A percentile compares a stretch with the other conserved stretches of the same genome.
Evolutionary conservation across 2,329 filamentous ascomycete genomes (phyloP).

Genomic region (Microcera coccophila): DNA sequence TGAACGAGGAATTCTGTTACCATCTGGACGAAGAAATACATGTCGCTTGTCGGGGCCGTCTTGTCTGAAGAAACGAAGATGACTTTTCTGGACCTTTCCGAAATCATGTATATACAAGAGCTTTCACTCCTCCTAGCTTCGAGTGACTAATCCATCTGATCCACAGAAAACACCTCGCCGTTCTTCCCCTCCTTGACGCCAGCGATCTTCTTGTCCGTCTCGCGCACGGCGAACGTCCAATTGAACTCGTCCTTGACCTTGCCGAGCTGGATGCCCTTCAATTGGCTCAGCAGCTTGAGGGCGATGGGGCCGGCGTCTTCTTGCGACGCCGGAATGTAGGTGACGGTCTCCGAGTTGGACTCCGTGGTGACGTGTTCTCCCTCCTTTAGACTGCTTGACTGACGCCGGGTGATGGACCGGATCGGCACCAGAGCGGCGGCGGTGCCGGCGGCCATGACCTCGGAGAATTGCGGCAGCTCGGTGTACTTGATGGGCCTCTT

Average conservation of each 20-base stretch:
- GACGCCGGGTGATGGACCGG: conserved; percentile 74
- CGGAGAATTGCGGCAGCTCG: conserved; percentile 54
- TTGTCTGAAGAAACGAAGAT: background rate
- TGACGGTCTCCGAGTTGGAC: conserved; percentile 44
- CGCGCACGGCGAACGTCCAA: conserved; percentile 58
- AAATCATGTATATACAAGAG: background rate
- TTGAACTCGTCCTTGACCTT: conserved; percentile 72
- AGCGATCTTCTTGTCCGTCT: conserved; percentile 43
- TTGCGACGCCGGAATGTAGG: conserved; percentile 51
- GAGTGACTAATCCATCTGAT: conserved; percentile 30
- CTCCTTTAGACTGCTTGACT: conserved; percentile 28
- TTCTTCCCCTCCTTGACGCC: conserved; percentile 17
- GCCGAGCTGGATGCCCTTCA: conserved; percentile 84
- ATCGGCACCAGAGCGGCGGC: conserved; percentile 90
- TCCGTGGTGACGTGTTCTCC: conserved; percentile 40
- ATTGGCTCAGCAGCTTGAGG: conserved; percentile 65
- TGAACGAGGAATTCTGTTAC: background rate
- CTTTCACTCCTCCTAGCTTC: background rate
- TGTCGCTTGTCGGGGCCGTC: too few species aligned
- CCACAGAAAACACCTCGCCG: conserved; percentile 28
- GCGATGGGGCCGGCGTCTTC: conserved; percentile 72
- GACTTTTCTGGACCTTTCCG: background rate
- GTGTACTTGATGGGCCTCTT: conserved; percentile 63
- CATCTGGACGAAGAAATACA: background rate
- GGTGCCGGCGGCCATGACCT: conserved; percentile 89